Evolutionary conservation across 495 filamentous ascomycete genomes (phyloP).

Genomic region (Penicillium coffeae): DNA sequence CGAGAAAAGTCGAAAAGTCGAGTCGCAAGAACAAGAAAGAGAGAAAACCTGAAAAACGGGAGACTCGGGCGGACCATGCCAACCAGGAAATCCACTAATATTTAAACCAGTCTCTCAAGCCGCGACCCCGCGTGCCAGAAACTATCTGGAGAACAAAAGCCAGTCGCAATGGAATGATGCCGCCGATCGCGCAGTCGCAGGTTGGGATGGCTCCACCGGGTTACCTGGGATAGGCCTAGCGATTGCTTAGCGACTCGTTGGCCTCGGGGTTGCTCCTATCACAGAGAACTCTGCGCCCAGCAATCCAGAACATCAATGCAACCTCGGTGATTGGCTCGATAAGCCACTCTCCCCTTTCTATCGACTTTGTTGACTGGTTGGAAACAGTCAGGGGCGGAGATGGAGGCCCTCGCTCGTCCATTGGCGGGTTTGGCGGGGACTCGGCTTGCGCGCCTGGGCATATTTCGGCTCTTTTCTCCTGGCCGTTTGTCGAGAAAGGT

Average conservation of each 20-base stretch:
- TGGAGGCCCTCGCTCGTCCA: no score
- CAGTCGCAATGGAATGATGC: slow-evolving; percentile 15
- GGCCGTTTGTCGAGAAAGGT: no score
- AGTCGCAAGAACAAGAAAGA: neutral
- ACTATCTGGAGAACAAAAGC: slow-evolving; percentile 3
- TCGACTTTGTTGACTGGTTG: neutral
- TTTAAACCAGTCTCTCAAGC: neutral
- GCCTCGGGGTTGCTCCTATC: neutral
- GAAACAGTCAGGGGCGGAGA: no score
- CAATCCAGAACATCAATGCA: neutral
- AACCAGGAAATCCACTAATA: neutral
- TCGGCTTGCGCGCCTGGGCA: no score
- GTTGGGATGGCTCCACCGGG: slow-evolving; percentile 8
- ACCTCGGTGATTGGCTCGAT: neutral
- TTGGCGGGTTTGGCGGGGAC: no score
- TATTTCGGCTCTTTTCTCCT: no score
- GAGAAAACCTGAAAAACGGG: neutral
- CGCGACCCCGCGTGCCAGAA: slow-evolving; percentile 14
- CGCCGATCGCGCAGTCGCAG: slow-evolving; percentile 18
- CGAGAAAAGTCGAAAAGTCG: neutral
- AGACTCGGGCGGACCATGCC: neutral
- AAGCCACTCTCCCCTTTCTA: neutral
- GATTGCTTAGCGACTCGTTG: slow-evolving; percentile 11
- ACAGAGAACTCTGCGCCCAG: neutral
- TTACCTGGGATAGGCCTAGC: slow-evolving; percentile 15